Base-by-base conservation (phyloP, 805 yeast genomes). In the Yamadazyma sp. region DNA sequence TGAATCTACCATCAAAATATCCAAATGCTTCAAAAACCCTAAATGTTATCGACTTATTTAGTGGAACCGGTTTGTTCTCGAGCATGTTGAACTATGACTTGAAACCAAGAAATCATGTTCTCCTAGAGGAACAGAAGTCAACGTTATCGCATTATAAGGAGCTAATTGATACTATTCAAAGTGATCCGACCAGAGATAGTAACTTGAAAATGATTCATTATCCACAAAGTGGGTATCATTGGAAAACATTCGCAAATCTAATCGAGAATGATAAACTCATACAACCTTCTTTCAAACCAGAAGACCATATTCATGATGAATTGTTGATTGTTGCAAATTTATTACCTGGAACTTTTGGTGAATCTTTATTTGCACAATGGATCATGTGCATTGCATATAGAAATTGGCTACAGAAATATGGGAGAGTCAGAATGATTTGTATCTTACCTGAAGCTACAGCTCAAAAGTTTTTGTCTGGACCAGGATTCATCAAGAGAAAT, bases 281-380 rank as follows among this genome's bases (percentile, higher is more conserved):
- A 1, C 31, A 40, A 9, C 65, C 68, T 0, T 13, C 37, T 1
- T 16, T 43, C 4, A 46, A 56, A 35, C 39, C 58, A 2, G 38
- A 73, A 27, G 62, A 60, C 43, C 54, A 61, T 12, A 53, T 80
- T 13, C 77, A 82, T 54, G 62, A 73, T 36, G 70, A 70, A 36
- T 64, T 84, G 17, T 56, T 85, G 22, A 64, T 78, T 21, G 60
- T 78, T 5, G 89, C 80, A 2, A 77, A 80, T 49, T 61, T 82
- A 19, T 69, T 83, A 1, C 65, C 70, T 14, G 32, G 52, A 23
- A 52, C 63, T 7, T 71, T 69, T 39, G 84, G 83, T 9, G 93
- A 82, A 52, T 78, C 82, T 33, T 69, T 86, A 12, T 56, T 83
- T 17, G 78, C 83, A 38, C 95, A 86, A 58, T 83, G 87, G 78